Percentiles rank a stretch among this genome's conserved stretches.
These are phyloP conservation scores for Hypoxylon sp. DNA, from an alignment of 2,329 filamentous ascomycete species.

Conservation along the genomic window DNA sequence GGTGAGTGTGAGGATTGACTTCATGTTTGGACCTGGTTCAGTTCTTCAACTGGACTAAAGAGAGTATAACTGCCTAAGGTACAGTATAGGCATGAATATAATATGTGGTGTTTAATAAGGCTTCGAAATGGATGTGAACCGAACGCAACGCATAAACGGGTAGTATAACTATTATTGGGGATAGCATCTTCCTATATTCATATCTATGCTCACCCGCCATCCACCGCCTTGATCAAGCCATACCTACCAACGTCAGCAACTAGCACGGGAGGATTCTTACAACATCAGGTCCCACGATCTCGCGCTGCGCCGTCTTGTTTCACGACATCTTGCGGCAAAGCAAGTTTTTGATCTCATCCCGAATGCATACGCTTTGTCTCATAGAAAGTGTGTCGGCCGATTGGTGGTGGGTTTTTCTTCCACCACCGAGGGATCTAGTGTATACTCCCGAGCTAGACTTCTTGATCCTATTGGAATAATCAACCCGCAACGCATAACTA, in stretches of 20 bases:
- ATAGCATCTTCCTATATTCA: slow-evolving; percentile 8
- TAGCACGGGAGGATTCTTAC: slow-evolving; percentile 11
- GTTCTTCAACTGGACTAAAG: too few species aligned
- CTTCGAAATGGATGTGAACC: too few species aligned
- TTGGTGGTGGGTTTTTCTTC: slow-evolving; percentile 5
- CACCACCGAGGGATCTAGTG: slow-evolving; percentile 2
- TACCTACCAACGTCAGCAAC: background rate
- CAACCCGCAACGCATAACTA: background rate
- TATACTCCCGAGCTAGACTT: background rate
- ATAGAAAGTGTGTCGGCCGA: slow-evolving; percentile 7
- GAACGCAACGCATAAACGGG: background rate
- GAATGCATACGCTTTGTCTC: too few species aligned
- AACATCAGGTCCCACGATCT: background rate
- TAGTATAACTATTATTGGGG: background rate
- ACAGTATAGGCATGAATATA: too few species aligned
- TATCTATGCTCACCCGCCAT: too few species aligned
- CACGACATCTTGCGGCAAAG: slow-evolving; percentile 2
- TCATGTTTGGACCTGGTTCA: slow-evolving; percentile 21
- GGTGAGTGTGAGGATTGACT: slow-evolving; percentile 18
- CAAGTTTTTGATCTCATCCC: background rate
- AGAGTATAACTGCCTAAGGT: too few species aligned
- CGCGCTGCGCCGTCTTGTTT: slow-evolving; percentile 10
- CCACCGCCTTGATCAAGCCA: background rate
- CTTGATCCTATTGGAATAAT: slow-evolving; percentile 7
- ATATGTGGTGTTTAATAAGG: too few species aligned